Evolutionary conservation across 1,284 basidiomycete genomes (phyloP).

Genomic region (Flammula alnicola): DNA sequence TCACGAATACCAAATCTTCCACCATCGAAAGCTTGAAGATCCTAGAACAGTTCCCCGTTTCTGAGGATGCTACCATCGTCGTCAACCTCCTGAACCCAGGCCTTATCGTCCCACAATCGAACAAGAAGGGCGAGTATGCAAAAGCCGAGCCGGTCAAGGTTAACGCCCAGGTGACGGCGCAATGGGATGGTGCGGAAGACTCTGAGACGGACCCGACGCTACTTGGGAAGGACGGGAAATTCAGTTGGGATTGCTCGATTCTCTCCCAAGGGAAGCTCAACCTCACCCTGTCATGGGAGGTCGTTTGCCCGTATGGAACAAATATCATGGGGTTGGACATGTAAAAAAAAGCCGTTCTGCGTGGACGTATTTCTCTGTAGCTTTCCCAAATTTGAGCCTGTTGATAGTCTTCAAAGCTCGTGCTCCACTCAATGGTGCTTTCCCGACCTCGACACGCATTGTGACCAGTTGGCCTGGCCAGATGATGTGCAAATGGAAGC

Average conservation of each 20-base stretch:
- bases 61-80: slow-evolving; percentile 35
- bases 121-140: neutral
- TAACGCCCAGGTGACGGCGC: slow-evolving; percentile 29
- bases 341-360: too few species aligned
- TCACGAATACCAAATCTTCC: slow-evolving; percentile 37
- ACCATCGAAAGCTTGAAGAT: slow-evolving; percentile 33
- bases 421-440: too few species aligned
- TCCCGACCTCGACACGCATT: too few species aligned
- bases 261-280: slow-evolving; percentile 31
- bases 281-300: slow-evolving; percentile 34
- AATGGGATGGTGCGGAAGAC: slow-evolving; percentile 38
- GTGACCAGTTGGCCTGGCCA: too few species aligned
- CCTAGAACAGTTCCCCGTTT: slow-evolving; percentile 40
- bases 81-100: slow-evolving; percentile 39
- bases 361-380: too few species aligned
- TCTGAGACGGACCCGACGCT: slow-evolving; percentile 19
- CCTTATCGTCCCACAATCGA: slow-evolving; percentile 21
- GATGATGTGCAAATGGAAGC: too few species aligned
- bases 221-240: slow-evolving; percentile 35
- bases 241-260: slow-evolving; percentile 34
- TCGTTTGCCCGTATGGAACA: slow-evolving; percentile 22
- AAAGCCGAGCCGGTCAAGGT: slow-evolving; percentile 25
- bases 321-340: slow-evolving; percentile 18
- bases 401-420: too few species aligned
- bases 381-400: too few species aligned